Evolutionary conservation across 345 rosid genomes (phyloP), one percentile per base, ranked within the genome.

Genomic region (Limnanthes douglasii): DNA sequence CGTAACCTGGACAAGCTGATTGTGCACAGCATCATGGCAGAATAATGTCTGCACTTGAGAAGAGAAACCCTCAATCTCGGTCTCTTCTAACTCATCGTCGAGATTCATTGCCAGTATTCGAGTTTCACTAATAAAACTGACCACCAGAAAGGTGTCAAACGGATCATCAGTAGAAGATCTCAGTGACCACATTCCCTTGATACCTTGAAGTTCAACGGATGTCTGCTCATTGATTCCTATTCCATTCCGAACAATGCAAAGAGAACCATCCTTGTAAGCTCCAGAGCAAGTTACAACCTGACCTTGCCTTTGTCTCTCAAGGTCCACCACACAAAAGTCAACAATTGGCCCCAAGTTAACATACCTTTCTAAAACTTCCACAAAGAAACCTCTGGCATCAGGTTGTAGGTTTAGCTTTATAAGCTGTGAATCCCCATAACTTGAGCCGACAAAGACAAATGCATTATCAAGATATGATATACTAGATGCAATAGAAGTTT

Each of bases 221-320:
- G 93, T 93, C 97, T 86, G 39, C 51, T 88, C 97, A 40, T 88
- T 88, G 41, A 88, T 83, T 68, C 97, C 97, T 41, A 88, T 83
- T 31, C 97, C 97, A 66, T 79, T 88, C 37, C 95, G 83, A 55
- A 88, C 93, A 19, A 88, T 66, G 23, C 93, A 78, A 29, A 88
- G 90, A 50, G 97, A 88, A 55, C 97, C 97, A 58, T 88, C 97
- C 71, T 88, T 88, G 35, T 79, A 69, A 43, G 90, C 95, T 56
- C 97, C 95, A 45, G 95, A 79, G 66, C 95, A 83, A 40, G 97
- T 88, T 19, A 88, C 93, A 50, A 88, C 93, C 70, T 88, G 97
- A 38, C 95, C 86, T 60, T 83, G 95, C 54, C 97, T 95, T 61
- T 88, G 97, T 70, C 95, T 79, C 73, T 88, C 97, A 25, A 83